Evolutionary conservation across 2,329 filamentous ascomycete genomes (phyloP), one percentile per base, ranked within the genome.

Genomic region (Blastomyces gilchristii): DNA sequence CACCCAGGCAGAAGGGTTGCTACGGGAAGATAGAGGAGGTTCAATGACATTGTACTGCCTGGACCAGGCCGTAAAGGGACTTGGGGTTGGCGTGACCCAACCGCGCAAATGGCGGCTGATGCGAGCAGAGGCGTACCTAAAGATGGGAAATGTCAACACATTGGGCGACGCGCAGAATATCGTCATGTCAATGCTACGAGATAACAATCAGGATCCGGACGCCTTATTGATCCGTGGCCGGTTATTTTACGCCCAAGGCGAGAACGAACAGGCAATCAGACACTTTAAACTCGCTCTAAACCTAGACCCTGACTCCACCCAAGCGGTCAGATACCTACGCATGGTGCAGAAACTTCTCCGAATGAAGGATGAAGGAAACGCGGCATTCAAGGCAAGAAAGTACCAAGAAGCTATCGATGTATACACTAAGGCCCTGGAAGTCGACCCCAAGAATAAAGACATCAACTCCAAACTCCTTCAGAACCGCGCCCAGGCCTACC

Each of bases 381-480:
- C 80, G 6, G 87, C 91, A 28, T 99, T 95, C 84, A 97, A 97
- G 80, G 83, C 86, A 62, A 88, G 88, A 65, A 84, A 87, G 64
- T 94, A 87, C 78, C 85, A 90, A 71, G 80, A 86, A 61, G 94
- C 94, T 37, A 87, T 96, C 63, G 86, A 92, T 63, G 88, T 91
- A 69, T 99, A 97, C 77, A 86, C 86, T 2, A 80, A 87, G 65
- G 93, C 93, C 54, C 80, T 99, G 43, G 86, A 88, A 58, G 85
- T 99, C 58, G 94, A 99, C 75, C 89, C 92, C 0, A 74, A 82
- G 62, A 97, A 97, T 82, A 90, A 90, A 77, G 88, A 89, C 71
- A 96, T 90, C 69, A 97, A 97, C 76, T 88, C 93, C 25, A 97
- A 97, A 81, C 85, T 97, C 58, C 82, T 96, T 60, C 91, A 96